Conservation (phyloP, 1,139 yeast genomes). For the Pichia sp. region DNA sequence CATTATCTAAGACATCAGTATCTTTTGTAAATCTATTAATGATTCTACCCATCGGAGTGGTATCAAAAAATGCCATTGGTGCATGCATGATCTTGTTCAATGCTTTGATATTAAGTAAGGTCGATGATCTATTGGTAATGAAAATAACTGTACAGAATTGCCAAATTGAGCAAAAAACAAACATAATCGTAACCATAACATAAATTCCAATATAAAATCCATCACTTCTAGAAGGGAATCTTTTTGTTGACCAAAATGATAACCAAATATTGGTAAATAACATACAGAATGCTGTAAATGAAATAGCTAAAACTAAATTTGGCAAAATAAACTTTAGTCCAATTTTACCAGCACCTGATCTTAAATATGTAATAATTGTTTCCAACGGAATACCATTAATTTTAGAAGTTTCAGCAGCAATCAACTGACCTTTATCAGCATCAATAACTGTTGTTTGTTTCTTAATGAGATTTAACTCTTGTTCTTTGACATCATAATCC, state of each 20-base stretch:
- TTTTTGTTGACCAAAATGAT: conserved; percentile 52
- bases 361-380: conserved; percentile 41
- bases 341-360: conserved; percentile 50
- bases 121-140: conserved; percentile 42
- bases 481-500: conserved; percentile 18
- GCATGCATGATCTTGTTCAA: conserved; percentile 66
- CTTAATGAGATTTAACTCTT: conserved; percentile 21
- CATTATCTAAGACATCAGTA: conserved; percentile 77
- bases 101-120: conserved; percentile 36
- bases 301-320: conserved; percentile 35
- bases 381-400: conserved; percentile 40
- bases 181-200: conserved; percentile 45
- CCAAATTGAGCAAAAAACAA: conserved; percentile 43
- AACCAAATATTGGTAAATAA: conserved; percentile 47
- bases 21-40: conserved; percentile 75
- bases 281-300: conserved; percentile 36
- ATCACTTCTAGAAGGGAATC: conserved; percentile 29
- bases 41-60: conserved; percentile 67
- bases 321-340: conserved; percentile 38
- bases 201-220: conserved; percentile 40
- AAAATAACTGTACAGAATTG: conserved; percentile 53
- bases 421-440: conserved; percentile 30
- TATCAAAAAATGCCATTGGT: conserved; percentile 64
- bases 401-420: conserved; percentile 30
- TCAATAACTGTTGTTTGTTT: conserved; percentile 21